These are phyloP conservation scores for Amauroascus verrucosus DNA, from an alignment of 2,329 filamentous ascomycete genomes.

Conservation along the genomic window DNA sequence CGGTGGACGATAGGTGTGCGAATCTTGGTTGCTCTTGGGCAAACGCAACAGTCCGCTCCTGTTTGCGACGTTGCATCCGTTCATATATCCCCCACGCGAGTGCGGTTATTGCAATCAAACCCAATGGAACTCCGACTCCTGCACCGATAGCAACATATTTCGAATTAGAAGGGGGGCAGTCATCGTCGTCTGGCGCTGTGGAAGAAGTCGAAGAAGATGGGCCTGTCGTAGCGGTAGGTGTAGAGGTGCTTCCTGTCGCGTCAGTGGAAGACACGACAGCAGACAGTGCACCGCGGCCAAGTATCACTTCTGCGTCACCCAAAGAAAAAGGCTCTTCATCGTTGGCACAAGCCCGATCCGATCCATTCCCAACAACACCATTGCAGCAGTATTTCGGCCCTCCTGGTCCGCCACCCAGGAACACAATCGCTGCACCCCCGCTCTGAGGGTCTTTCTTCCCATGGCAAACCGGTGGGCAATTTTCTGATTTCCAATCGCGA, in stretches of 20 bases:
- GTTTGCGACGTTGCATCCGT: constrained; percentile 13
- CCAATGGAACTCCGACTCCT: constrained; percentile 25
- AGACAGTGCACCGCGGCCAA: constrained; percentile 19
- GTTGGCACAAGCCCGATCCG: constrained; percentile 16
- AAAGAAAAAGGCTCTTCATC: constrained; percentile 22
- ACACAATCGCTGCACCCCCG: constrained; percentile 20
- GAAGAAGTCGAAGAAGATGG: not conserved
- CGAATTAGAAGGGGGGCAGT: constrained; percentile 3
- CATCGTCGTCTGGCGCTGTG: not conserved
- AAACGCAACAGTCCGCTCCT: too few relatives aligned
- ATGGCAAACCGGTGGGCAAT: constrained; percentile 19
- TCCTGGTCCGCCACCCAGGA: constrained; percentile 11
- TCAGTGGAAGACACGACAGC: constrained; percentile 14
- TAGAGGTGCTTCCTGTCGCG: not conserved
- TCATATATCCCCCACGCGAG: constrained; percentile 25
- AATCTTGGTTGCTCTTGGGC: not conserved
- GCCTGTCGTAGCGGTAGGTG: not conserved
- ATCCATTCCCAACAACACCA: constrained; percentile 12
- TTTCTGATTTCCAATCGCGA: constrained; percentile 20
- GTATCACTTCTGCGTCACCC: constrained; percentile 18
- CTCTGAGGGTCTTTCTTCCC: constrained; percentile 4
- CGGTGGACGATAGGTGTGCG: not conserved
- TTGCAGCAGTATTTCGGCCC: constrained; percentile 23
- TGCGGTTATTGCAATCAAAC: constrained; percentile 23
- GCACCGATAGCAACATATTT: constrained; percentile 22